phyloP scores from a whole-genome alignment of 176 grass and related monocot species.

The Thinopyrum elongatum region DNA sequence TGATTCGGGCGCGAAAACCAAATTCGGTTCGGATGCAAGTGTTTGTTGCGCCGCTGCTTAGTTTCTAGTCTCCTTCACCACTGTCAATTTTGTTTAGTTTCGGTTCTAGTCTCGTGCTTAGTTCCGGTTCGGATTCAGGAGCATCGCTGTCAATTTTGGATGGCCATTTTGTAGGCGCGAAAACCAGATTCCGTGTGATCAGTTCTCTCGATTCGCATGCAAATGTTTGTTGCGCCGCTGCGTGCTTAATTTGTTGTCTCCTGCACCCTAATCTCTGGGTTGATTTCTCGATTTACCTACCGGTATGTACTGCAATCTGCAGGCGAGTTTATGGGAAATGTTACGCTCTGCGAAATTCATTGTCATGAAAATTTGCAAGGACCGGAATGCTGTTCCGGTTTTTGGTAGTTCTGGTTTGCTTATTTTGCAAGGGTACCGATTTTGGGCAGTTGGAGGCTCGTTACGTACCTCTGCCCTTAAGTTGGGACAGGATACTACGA shows the following conservation, averaged over 20 bases:
- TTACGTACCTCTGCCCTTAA: not conserved
- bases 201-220: not conserved
- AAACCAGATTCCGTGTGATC: not conserved
- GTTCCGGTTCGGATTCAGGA: not conserved
- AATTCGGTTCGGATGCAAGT: not conserved
- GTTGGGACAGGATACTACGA: no score
- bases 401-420: no score
- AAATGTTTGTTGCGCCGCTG: not conserved
- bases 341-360: no score
- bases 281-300: not conserved
- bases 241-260: not conserved
- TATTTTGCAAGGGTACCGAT: not conserved
- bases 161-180: not conserved
- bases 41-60: not conserved
- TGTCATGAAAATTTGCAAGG: no score
- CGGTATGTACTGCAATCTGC: no score
- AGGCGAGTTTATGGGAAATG: not conserved
- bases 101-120: not conserved
- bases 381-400: no score
- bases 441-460: no score
- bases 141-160: not conserved
- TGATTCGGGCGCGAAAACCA: not conserved
- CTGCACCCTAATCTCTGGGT: not conserved
- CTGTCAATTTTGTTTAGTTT: no score
- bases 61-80: not conserved